phyloP scores from a whole-genome alignment of 176 grass and related monocot genomes.

The Aegilops bicornis region DNA sequence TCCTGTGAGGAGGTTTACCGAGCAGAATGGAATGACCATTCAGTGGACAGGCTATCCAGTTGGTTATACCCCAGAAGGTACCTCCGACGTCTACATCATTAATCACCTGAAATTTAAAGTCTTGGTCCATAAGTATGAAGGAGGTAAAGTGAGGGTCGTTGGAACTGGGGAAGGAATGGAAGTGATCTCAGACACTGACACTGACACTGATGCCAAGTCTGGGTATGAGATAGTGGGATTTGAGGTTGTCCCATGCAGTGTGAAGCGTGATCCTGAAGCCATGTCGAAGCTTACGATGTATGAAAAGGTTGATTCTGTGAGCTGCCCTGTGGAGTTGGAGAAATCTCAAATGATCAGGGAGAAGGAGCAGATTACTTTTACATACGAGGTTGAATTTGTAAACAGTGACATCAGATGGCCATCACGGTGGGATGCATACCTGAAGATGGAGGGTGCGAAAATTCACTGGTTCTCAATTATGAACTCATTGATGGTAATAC shows the following conservation, averaged over 20 bases:
- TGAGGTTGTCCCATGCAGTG: conserved; percentile 76
- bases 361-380: conserved; percentile 72
- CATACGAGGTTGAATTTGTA: conserved; percentile 85
- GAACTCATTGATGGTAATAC: conserved; percentile 91
- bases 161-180: conserved; percentile 81
- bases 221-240: conserved; percentile 89
- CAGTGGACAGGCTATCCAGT: conserved; percentile 93
- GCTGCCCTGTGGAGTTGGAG: conserved; percentile 67
- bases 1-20: conserved; percentile 77
- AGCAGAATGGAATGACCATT: conserved; percentile 75
- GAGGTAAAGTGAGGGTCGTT: conserved; percentile 65
- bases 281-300: conserved; percentile 73
- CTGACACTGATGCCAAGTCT: conserved; percentile 40
- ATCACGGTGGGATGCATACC: conserved; percentile 81
- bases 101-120: conserved; percentile 94
- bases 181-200: conserved; percentile 60
- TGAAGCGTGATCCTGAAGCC: conserved; percentile 58
- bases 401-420: conserved; percentile 89
- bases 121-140: conserved; percentile 79
- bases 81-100: conserved; percentile 63
- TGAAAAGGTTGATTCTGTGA: conserved; percentile 56
- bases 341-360: conserved; percentile 73
- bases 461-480: conserved; percentile 96
- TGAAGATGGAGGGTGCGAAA: conserved; percentile 84
- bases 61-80: conserved; percentile 66